Evolutionary conservation across 805 yeast species (phyloP).

Genomic region (Candida quercuum): DNA sequence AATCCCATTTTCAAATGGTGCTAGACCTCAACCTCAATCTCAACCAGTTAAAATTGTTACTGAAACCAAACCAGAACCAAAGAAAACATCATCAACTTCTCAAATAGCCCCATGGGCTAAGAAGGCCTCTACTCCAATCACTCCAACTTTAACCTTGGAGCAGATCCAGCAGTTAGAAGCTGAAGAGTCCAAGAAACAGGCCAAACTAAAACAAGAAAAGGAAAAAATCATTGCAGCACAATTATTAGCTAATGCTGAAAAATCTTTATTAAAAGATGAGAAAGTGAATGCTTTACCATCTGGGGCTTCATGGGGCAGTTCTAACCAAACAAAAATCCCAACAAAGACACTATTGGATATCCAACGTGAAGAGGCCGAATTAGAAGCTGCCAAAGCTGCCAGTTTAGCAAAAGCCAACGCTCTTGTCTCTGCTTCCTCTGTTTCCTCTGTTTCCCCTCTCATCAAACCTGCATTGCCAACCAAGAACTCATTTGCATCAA

Average conservation of each 20-base stretch:
- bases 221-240: conserved; percentile 17
- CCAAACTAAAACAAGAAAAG: conserved; percentile 28
- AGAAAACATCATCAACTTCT: conserved; percentile 3
- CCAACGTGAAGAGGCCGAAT: conserved; percentile 49
- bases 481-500: conserved; percentile 19
- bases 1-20: too few species aligned
- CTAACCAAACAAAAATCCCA: conserved; percentile 26
- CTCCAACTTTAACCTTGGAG: conserved; percentile 40
- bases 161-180: conserved; percentile 46
- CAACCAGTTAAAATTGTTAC: conserved; percentile 1
- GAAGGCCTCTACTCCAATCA: conserved; percentile 15
- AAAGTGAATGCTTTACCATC: conserved; percentile 24
- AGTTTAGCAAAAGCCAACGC: conserved; percentile 5
- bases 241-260: conserved; percentile 15
- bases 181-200: conserved; percentile 38
- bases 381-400: conserved; percentile 24
- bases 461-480: conserved; percentile 3
- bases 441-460: conserved; percentile 8
- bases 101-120: conserved; percentile 54
- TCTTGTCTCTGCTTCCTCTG: conserved; percentile 1
- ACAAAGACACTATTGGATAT: conserved; percentile 54
- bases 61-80: conserved; percentile 6
- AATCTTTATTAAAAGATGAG: conserved; percentile 12
- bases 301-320: conserved; percentile 34
- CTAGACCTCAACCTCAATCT: background rate